phyloP scores from a whole-genome alignment of 768 basidiomycete species.

The Suillus sp. region DNA sequence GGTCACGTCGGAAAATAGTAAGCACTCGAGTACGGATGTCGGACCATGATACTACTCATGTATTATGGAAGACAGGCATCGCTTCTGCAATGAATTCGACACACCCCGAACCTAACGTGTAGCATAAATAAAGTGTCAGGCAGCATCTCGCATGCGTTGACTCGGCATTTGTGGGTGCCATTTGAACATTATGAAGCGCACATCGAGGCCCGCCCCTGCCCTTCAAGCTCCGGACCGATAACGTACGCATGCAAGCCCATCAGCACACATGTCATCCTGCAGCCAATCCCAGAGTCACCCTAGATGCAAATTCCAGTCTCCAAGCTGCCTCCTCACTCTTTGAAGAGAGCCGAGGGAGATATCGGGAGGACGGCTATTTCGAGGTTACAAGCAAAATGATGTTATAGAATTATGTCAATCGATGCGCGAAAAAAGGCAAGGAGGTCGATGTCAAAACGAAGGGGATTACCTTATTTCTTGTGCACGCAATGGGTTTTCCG shows the following conservation, averaged over 20 bases:
- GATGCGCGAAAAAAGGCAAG: conserved; percentile 49
- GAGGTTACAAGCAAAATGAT: conserved; percentile 29
- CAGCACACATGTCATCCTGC: conserved; percentile 35
- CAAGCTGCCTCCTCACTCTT: not conserved
- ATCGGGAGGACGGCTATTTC: conserved; percentile 17
- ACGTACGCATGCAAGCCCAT: conserved; percentile 26
- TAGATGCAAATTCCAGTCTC: conserved; percentile 22
- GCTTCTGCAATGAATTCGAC: not conserved
- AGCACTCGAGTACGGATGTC: not conserved
- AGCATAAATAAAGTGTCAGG: not conserved
- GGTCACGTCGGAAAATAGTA: not conserved
- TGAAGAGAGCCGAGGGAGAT: conserved; percentile 5
- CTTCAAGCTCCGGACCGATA: conserved; percentile 18
- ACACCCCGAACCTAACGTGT: not conserved
- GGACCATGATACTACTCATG: not conserved
- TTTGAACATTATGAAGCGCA: conserved; percentile 17
- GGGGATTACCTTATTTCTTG: conserved; percentile 71
- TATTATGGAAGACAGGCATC: not conserved
- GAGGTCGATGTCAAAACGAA: conserved; percentile 21
- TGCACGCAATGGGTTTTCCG: conserved; percentile 85
- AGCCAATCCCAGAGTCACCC: conserved; percentile 26
- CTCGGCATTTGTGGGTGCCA: conserved; percentile 21
- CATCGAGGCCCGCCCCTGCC: conserved; percentile 20
- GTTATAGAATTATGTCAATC: conserved; percentile 73
- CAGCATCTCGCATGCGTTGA: not conserved